Base-by-base conservation (phyloP, 2,329 filamentous ascomycete species). In the Colletotrichum chrysophilum region DNA sequence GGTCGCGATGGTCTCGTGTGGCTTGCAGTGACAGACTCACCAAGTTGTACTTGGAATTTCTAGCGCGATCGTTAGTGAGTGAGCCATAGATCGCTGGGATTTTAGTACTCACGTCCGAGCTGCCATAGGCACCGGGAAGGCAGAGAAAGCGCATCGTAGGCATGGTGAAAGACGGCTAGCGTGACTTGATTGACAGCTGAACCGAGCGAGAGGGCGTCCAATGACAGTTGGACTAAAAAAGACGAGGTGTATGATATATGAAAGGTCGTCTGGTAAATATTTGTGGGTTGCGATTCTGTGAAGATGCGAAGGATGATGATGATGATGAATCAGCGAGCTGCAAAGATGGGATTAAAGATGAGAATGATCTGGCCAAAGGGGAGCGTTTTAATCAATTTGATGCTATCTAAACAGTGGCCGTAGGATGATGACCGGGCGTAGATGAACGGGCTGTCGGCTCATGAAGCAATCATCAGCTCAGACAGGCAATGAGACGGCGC, bases 111-210 rank as follows among this genome's bases (percentile, higher is more conserved):
- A 89, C 88, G 78, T 88, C 86, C 66, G 89, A 87, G 83, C 89
- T 91, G 70, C 90, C 90, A 80, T 89, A 91, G 26, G 90, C 88
- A 77, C 90, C 90, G 38, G 90, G 90, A 10, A 92, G 85, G 80
- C 90, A 92, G 36, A 92, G 82, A 68, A 91, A 89, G 79, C 85
- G 89, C 90, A 92, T 91, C 21, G 77, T 86, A 52, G 43, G 43
- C 64, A 76, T 75, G 43, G 26, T 73, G 73, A 68, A 52, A 16
- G 34, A 24, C 18, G 70, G n/a, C 64, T 43, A 64, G 56, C 30
- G 69, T 65, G 66, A 56, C 12, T n/a, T 58, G 66, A 16, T 14
- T 62, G 62, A 62, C 12, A 43, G 38, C 64, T 28, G 69, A 64
- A 48, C 62, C 36, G 36, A 65, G 61, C 36, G 34, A 30, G 28